Evolutionary conservation across 306 rosid genomes (phyloP).

Genomic region (Inga leiocalycina): DNA sequence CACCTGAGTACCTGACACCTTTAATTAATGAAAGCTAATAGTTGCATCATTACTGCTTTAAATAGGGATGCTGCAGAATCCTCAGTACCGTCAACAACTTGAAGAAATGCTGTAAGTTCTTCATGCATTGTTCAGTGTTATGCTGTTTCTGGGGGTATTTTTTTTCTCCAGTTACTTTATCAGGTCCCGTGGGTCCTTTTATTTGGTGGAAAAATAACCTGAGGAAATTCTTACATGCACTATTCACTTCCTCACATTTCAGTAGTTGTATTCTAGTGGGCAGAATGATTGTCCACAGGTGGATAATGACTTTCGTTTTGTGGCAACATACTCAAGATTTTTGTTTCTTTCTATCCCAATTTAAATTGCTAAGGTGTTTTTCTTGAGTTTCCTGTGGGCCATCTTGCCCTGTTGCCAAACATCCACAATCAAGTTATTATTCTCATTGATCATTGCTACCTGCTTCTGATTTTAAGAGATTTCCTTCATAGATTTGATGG

Average conservation of each 20-base stretch:
- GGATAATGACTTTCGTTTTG: slow-evolving; percentile 5
- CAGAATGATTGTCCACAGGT: background rate
- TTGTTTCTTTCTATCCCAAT: background rate
- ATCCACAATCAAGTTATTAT: slow-evolving; percentile 6
- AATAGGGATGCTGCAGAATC: slow-evolving; percentile 96
- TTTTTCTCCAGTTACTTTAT: slow-evolving; percentile 1
- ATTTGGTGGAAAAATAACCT: slow-evolving; percentile 23
- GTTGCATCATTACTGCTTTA: slow-evolving; percentile 24
- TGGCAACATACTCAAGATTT: background rate
- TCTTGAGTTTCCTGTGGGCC: slow-evolving; percentile 8
- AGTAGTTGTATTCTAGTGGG: slow-evolving; percentile 8
- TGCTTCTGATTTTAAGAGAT: background rate
- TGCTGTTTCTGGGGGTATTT: slow-evolving; percentile 6
- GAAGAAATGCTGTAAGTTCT: slow-evolving; percentile 94
- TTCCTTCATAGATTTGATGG: background rate
- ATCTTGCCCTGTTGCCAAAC: background rate
- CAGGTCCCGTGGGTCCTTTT: background rate
- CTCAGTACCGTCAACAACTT: slow-evolving; percentile 91
- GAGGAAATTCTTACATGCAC: slow-evolving; percentile 23
- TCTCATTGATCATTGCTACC: background rate
- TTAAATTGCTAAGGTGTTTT: background rate
- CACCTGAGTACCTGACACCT: slow-evolving; percentile 1
- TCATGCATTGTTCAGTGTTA: background rate
- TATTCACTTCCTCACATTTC: slow-evolving; percentile 7
- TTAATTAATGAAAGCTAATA: slow-evolving; percentile 18